These are phyloP conservation scores for Funneliformis mosseae DNA, from an alignment of 192 early-diverging fungal genomes.

Conservation along the genomic window DNA sequence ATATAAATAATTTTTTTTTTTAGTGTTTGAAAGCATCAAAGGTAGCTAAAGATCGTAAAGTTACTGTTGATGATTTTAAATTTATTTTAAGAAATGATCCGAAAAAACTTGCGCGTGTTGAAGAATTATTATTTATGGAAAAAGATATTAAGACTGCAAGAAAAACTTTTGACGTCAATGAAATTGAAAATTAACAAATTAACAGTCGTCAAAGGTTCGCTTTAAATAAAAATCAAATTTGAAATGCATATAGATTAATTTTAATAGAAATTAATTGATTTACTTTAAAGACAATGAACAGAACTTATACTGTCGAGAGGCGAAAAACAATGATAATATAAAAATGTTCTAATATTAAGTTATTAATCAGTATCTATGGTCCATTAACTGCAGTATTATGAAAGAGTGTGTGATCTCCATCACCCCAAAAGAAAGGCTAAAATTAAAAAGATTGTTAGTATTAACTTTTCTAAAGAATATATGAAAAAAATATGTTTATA, in stretches of 20 bases:
- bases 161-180: slow-evolving; percentile 56
- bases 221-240: not conserved
- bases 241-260: not conserved
- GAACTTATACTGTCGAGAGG: too few species aligned
- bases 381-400: slow-evolving; percentile 26
- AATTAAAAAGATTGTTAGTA: not conserved
- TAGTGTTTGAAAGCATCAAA: slow-evolving; percentile 61
- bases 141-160: slow-evolving; percentile 75
- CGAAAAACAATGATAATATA: too few species aligned
- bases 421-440: slow-evolving; percentile 34
- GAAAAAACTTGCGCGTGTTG: slow-evolving; percentile 82
- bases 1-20: not conserved
- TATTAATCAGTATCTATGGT: not conserved
- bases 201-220: not conserved
- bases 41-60: slow-evolving; percentile 57
- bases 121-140: slow-evolving; percentile 77
- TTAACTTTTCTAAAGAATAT: not conserved
- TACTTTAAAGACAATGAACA: too few species aligned
- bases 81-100: slow-evolving; percentile 75
- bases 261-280: not conserved
- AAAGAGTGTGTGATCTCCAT: slow-evolving; percentile 32
- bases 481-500: slow-evolving; percentile 8
- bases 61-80: slow-evolving; percentile 75
- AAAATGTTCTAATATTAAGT: too few species aligned
- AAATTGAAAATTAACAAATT: slow-evolving; percentile 41